Evolutionary conservation across 129 eudicot genomes (phyloP).

Genomic region (Helichrysum umbraculigerum): DNA sequence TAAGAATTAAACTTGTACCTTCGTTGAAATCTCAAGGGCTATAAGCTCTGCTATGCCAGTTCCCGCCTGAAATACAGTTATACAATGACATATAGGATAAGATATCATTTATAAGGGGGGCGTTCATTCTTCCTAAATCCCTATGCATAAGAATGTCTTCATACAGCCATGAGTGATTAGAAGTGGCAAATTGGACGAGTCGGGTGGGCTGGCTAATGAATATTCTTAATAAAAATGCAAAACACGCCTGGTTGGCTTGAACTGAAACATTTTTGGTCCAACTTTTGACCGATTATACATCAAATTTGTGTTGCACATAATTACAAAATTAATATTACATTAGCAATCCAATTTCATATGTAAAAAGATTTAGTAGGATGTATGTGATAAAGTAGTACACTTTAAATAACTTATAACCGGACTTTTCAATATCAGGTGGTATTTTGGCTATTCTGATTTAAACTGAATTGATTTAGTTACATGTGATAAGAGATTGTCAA

Average conservation of each 20-base stretch:
- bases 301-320: not conserved
- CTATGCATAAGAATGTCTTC: not conserved
- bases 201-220: not conserved
- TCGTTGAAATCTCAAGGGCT: slow-evolving; percentile 91
- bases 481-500: no score
- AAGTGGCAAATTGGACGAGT: not conserved
- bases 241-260: not conserved
- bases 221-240: not conserved
- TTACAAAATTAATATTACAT: not conserved
- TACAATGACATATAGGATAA: not conserved
- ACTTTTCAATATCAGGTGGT: not conserved
- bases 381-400: not conserved
- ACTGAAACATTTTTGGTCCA: not conserved
- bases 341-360: not conserved
- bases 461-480: no score
- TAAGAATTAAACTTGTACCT: slow-evolving; percentile 42
- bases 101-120: not conserved
- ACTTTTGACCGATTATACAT: not conserved
- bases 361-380: not conserved
- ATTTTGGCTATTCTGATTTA: not conserved
- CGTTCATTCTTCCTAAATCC: slow-evolving; percentile 3
- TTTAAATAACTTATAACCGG: not conserved
- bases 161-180: not conserved
- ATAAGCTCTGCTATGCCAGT: slow-evolving; percentile 94
- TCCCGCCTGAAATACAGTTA: slow-evolving; percentile 61